Conservation (phyloP, 257 asterid species). For the Apocynum venetum region DNA sequence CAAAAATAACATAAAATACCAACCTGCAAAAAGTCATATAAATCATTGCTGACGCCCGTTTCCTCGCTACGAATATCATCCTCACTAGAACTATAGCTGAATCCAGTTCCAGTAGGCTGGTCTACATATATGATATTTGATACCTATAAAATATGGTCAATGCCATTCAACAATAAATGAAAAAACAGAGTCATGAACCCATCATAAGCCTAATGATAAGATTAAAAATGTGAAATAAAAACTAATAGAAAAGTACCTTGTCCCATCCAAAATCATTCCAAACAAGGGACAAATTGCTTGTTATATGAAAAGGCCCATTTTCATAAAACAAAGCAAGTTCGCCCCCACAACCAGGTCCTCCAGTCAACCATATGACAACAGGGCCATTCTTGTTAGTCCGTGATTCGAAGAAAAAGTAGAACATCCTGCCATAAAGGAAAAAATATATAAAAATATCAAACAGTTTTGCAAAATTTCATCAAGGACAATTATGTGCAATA, state of each 20-base stretch:
- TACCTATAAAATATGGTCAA: slow-evolving; percentile 10
- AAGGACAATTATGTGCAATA: neutral
- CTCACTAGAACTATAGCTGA: slow-evolving; percentile 42
- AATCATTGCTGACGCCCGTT: slow-evolving; percentile 53
- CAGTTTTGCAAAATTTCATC: neutral
- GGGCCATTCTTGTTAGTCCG: slow-evolving; percentile 49
- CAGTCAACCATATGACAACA: slow-evolving; percentile 70
- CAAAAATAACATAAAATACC: neutral
- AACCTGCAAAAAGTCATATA: slow-evolving; percentile 60
- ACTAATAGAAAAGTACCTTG: slow-evolving; percentile 32
- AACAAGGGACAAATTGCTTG: slow-evolving; percentile 43
- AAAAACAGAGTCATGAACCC: neutral
- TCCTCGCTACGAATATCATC: slow-evolving; percentile 44
- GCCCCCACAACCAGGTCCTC: slow-evolving; percentile 90
- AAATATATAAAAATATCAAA: neutral
- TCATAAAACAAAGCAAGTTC: slow-evolving; percentile 71
- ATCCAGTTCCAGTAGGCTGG: slow-evolving; percentile 66
- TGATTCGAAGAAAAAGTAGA: slow-evolving; percentile 74
- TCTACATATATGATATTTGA: slow-evolving; percentile 55
- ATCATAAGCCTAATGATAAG: neutral
- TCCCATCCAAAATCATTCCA: slow-evolving; percentile 91
- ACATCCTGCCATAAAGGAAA: slow-evolving; percentile 52
- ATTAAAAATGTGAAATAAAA: neutral
- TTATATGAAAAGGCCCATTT: slow-evolving; percentile 73
- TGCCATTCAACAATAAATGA: neutral